phyloP scores from a whole-genome alignment of 805 yeast genomes.

The Citeromyces nyonsensis region DNA sequence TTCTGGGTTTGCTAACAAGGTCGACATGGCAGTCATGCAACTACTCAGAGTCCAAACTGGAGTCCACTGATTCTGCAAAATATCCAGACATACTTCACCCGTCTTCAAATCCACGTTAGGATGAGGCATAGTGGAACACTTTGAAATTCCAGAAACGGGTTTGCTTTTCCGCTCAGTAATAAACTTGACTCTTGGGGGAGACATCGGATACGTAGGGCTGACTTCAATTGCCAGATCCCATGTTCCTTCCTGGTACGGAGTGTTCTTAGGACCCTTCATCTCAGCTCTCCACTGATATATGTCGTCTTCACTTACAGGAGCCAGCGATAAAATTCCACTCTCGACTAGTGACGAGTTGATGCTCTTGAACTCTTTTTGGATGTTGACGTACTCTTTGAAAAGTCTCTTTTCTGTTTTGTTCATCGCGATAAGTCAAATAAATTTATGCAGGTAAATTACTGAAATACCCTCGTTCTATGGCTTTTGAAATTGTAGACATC shows the following conservation, averaged over 20 bases:
- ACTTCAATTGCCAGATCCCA: slow-evolving; percentile 34
- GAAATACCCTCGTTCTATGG: too few species aligned
- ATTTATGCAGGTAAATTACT: too few species aligned
- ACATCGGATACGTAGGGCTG: slow-evolving; percentile 34
- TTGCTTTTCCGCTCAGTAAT: slow-evolving; percentile 4
- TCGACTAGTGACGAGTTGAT: slow-evolving; percentile 7
- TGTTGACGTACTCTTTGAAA: slow-evolving; percentile 17
- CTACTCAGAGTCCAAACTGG: slow-evolving; percentile 59
- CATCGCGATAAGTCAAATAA: too few species aligned
- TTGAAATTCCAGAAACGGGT: not conserved
- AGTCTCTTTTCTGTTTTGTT: slow-evolving; percentile 14
- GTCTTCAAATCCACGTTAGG: slow-evolving; percentile 32
- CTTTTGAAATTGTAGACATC: too few species aligned
- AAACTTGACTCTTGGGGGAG: slow-evolving; percentile 43
- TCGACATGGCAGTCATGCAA: slow-evolving; percentile 38
- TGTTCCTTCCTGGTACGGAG: slow-evolving; percentile 34
- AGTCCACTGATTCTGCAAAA: slow-evolving; percentile 46
- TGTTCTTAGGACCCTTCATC: slow-evolving; percentile 33
- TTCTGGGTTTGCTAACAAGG: slow-evolving; percentile 48
- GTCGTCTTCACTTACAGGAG: slow-evolving; percentile 26
- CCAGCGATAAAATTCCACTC: slow-evolving; percentile 20
- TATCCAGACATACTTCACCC: slow-evolving; percentile 63
- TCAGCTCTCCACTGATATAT: slow-evolving; percentile 34
- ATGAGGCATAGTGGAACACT: slow-evolving; percentile 21
- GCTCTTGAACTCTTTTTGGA: slow-evolving; percentile 13